phyloP scores from a whole-genome alignment of 2,329 filamentous ascomycete species.

The Trichoderma sp. region DNA sequence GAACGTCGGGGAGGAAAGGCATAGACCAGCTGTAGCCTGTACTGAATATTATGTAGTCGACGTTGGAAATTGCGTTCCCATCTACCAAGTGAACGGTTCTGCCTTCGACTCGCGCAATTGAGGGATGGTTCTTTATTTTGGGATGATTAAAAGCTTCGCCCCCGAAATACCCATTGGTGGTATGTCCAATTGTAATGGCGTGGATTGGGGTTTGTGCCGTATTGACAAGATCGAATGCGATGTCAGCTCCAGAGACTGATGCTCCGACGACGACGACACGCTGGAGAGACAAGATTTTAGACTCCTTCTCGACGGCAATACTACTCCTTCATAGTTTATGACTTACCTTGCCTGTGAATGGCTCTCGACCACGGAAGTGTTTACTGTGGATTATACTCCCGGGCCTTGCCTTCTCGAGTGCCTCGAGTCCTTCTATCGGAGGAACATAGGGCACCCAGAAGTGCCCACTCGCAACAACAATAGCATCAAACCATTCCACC shows the following conservation, averaged over 20 bases:
- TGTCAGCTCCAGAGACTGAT: constrained; percentile 63
- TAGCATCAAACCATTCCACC: constrained; percentile 59
- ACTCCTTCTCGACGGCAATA: not conserved
- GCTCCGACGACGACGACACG: constrained; percentile 60
- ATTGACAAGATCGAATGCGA: constrained; percentile 50
- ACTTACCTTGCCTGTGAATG: constrained; percentile 45
- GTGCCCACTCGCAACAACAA: constrained; percentile 59
- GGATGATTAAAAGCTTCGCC: constrained; percentile 60
- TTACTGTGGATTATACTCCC: constrained; percentile 56
- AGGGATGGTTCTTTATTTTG: constrained; percentile 44
- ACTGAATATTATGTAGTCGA: constrained; percentile 63
- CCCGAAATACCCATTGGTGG: constrained; percentile 53
- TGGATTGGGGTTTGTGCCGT: constrained; percentile 47
- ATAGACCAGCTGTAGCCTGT: constrained; percentile 65
- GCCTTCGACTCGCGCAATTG: constrained; percentile 45
- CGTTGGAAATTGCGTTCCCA: constrained; percentile 47
- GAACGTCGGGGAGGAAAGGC: constrained; percentile 55
- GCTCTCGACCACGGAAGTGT: constrained; percentile 46
- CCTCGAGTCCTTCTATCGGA: constrained; percentile 45
- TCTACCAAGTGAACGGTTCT: constrained; percentile 55
- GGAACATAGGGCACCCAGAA: constrained; percentile 58
- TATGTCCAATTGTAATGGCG: constrained; percentile 48
- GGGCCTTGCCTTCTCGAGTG: constrained; percentile 43
- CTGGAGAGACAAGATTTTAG: constrained; percentile 33
- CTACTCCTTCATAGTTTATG: not conserved